A percentile compares a stretch with the other conserved stretches of the same genome.
These are phyloP conservation scores for Pseudogymnoascus sp. DNA, from an alignment of 2,329 filamentous ascomycete genomes.

Conservation along the genomic window DNA sequence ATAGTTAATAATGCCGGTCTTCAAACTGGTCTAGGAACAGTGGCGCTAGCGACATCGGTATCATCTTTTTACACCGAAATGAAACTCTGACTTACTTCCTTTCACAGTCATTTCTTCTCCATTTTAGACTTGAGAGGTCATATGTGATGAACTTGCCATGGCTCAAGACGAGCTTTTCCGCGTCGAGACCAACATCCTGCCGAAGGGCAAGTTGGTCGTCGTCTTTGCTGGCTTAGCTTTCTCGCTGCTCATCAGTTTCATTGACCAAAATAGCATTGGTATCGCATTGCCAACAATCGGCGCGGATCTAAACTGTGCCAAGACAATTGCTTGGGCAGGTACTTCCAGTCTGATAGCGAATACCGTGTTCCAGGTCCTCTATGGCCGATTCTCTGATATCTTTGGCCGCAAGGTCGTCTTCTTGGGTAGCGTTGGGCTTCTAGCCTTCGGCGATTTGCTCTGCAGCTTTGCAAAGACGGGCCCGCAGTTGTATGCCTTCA, in stretches of 20 bases:
- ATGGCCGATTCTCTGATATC: constrained; percentile 53
- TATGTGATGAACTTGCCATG: neutral
- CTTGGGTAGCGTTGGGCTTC: constrained; percentile 41
- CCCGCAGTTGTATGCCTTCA: constrained; percentile 52
- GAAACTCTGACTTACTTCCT: neutral
- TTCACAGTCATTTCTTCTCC: neutral
- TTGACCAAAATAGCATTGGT: constrained; percentile 49
- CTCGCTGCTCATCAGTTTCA: constrained; percentile 43
- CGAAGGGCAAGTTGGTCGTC: constrained; percentile 38
- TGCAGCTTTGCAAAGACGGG: constrained; percentile 49
- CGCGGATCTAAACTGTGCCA: constrained; percentile 32
- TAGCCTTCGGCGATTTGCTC: constrained; percentile 48
- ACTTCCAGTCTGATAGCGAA: constrained; percentile 46
- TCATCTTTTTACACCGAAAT: neutral
- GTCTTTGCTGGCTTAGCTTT: constrained; percentile 45
- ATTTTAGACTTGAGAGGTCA: neutral
- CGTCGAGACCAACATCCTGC: constrained; percentile 50
- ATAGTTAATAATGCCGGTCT: neutral
- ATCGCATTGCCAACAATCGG: constrained; percentile 36
- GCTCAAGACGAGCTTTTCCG: constrained; percentile 9
- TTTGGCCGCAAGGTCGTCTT: constrained; percentile 52
- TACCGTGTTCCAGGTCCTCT: constrained; percentile 56
- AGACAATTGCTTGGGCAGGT: constrained; percentile 48
- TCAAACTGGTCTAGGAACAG: neutral
- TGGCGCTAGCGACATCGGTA: neutral